Base-by-base conservation (phyloP, 208 protist species). In the Leishmania aethiopica region DNA sequence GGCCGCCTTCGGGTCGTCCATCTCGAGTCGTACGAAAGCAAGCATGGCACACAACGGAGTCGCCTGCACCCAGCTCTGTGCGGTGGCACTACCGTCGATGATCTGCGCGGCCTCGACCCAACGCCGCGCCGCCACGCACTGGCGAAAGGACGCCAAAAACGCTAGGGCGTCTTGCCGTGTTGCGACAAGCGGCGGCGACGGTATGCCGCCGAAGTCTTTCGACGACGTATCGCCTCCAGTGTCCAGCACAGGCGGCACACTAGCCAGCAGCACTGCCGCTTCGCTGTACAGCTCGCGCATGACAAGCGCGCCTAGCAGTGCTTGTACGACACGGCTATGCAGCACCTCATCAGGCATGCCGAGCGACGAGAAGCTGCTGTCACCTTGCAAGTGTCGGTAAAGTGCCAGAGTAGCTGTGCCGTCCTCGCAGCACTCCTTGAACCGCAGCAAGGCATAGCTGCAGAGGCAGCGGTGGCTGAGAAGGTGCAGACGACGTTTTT, bases 371-470 rank as follows among this genome's bases (percentile, higher is more conserved):
- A 59, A 28, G 25, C 25, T 32, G 19, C 3, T 47, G 35, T 15
- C 22, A 32, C 19, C 17, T 22, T 42, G n/a, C 51, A 77, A 28
- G 17, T 62, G 73, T 42, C 35, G 51, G 15, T 77, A 45, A 45
- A 77, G 73, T 6, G 82, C 53, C 15, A 92, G 53, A 6, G 40
- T 60, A 7, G 83, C 85, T 6, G 79, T 72, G 81, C 87, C 91
- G 80, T 97, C 93, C 73, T 95, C 89, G 49, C 86, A 82, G 79
- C 93, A 95, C 71, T 95, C 94, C 11, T 88, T 89, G 76, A 89
- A 97, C 28, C 94, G 90, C n/a, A 97, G 81, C 0, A 97, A 81
- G 17, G 83, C 81, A 77, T 85, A 91, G 77, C 86, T 94, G 84
- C 92, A 94, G 25, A 87, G 11, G 35, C 89, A 91, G 17, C 94